Base-by-base conservation (phyloP, 2,329 filamentous ascomycete species). In the Sporothrix variecibatus region DNA sequence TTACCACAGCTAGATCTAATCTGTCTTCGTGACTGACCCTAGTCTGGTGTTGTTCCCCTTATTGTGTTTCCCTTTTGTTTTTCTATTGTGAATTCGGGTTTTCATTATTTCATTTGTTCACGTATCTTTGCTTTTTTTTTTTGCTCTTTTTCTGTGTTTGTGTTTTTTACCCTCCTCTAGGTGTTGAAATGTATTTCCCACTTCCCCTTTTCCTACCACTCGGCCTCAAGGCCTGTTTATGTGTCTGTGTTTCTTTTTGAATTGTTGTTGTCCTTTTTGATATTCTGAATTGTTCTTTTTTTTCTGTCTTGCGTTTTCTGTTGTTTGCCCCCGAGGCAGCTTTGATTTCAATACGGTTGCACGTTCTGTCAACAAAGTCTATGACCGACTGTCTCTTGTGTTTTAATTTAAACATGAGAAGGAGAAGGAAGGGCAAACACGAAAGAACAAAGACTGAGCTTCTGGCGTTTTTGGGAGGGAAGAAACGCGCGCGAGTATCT, bases 1-100 rank as follows among this genome's bases (percentile, higher is more conserved):
- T 3, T 78, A 77, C 70, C 77, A 78, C 46, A 73, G 75, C 9
- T 58, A 68, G 58, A 73, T 62, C 56, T 72, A 34, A 5, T 43
- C 60, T 51, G 28, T 51, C 15, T 62, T 34, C 8, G 34, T 34
- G 34, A 34, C 34, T 4, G 34, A 34, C 34, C 34, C 43, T 23
- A 51, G 7, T 31, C 15, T 20, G 26, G 20, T 53, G 20, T 53
- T 34, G 15, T 46, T 49, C 11, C 53, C 20, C n/a, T 20, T 56
- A 56, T n/a, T 53, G 5, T 38, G 11, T 69, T 49, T 8, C 34
- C n/a, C 3, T 60, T 26, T 23, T 12, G 12, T 20, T 17, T 34
- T 28, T 34, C n/a, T 71, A 12, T 26, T 23, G 6, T 34, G 34
- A 4, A 34, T 5, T 8, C 34, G 34, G 34, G 34, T 65, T 46